Conservation (phyloP, 495 filamentous ascomycete genomes). For the Xylaria bambusicola region DNA sequence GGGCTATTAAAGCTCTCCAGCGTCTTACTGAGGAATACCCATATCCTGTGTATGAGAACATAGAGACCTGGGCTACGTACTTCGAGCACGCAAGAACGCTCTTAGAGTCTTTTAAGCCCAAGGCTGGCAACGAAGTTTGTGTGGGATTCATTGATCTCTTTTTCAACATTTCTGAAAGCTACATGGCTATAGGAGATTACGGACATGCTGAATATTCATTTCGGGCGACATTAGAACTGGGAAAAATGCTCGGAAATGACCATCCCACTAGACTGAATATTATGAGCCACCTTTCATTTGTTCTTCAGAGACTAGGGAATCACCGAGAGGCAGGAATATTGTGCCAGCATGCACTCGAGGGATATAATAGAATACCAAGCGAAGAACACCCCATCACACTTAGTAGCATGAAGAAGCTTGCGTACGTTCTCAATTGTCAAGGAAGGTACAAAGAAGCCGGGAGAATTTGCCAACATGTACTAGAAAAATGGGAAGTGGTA, state of each 20-base stretch:
- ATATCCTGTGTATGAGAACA: constrained; percentile 33
- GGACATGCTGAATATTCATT: neutral
- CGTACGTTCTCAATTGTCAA: neutral
- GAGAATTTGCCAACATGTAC: neutral
- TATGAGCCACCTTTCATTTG: neutral
- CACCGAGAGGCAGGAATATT: neutral
- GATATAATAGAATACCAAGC: neutral
- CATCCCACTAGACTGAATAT: neutral
- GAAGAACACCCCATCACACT: neutral
- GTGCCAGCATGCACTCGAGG: neutral
- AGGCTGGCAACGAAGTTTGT: too few relatives aligned
- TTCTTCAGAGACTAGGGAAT: neutral
- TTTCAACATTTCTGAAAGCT: constrained; percentile 15
- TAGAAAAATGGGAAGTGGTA: too few relatives aligned
- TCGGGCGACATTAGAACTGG: neutral
- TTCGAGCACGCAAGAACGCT: constrained; percentile 41
- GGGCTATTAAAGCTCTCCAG: constrained; percentile 32
- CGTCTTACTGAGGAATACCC: constrained; percentile 37
- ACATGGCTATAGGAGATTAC: neutral
- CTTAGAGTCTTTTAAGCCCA: constrained; percentile 12
- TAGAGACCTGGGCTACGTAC: constrained; percentile 35
- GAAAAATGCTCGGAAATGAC: neutral
- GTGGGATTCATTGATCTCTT: constrained; percentile 7
- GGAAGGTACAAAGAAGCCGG: neutral
- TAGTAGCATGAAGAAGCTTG: neutral